These are phyloP conservation scores for Gonium pectorale DNA, from an alignment of 139 green algal species.

Conservation along the genomic window DNA sequence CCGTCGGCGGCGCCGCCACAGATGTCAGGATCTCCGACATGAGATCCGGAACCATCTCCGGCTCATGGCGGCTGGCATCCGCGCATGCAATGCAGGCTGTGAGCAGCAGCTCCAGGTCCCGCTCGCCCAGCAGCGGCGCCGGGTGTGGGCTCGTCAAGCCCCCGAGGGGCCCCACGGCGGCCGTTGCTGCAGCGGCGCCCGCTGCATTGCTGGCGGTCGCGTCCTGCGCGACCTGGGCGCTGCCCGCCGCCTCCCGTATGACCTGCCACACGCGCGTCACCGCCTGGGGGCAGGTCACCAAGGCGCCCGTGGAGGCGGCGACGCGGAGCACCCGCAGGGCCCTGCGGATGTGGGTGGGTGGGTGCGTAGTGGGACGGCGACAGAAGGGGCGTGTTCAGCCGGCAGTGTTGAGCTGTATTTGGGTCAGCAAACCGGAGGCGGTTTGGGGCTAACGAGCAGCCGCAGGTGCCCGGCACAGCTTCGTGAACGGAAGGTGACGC, in stretches of 20 bases:
- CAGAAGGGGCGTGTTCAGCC: too few relatives aligned
- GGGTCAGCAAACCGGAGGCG: too few relatives aligned
- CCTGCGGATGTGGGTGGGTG: slow-evolving; percentile 1
- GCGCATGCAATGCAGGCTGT: neutral
- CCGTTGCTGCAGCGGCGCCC: too few relatives aligned
- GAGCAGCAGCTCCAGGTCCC: slow-evolving; percentile 17
- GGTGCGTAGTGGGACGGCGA: too few relatives aligned
- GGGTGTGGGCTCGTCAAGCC: too few relatives aligned
- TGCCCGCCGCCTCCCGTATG: neutral
- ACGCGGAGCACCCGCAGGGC: neutral
- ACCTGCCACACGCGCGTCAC: neutral
- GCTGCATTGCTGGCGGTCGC: too few relatives aligned
- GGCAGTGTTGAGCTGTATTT: too few relatives aligned
- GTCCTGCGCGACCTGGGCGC: too few relatives aligned
- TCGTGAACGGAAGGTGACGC: neutral
- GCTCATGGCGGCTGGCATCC: neutral
- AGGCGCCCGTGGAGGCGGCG: neutral
- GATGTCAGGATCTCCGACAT: neutral
- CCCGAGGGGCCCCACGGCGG: too few relatives aligned
- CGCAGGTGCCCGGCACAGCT: too few relatives aligned
- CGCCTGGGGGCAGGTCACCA: neutral
- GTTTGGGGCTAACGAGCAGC: too few relatives aligned
- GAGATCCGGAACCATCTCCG: neutral
- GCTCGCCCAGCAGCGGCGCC: neutral
- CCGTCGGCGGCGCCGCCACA: neutral